Percentiles rank a stretch among this genome's conserved stretches.
These are phyloP conservation scores for Kwoniella botswanensis DNA, from an alignment of 768 basidiomycete species.

Conservation along the genomic window DNA sequence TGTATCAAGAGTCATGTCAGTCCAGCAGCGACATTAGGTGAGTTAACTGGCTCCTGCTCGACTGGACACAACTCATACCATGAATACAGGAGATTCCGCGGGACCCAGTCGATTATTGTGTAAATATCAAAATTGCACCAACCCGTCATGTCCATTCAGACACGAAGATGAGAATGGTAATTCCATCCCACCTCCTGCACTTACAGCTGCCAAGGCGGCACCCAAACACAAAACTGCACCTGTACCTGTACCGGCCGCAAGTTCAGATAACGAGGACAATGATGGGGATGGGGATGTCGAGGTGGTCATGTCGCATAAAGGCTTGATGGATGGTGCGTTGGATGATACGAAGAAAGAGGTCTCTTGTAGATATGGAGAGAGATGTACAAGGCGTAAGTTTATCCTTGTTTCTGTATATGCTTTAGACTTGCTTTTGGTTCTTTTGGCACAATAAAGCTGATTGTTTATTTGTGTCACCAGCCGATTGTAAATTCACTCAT, in stretches of 20 bases:
- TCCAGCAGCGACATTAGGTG: slow-evolving; percentile 75
- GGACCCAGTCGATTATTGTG: slow-evolving; percentile 53
- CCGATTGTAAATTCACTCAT: slow-evolving; percentile 86
- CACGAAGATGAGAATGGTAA: slow-evolving; percentile 57
- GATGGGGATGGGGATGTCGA: slow-evolving; percentile 49
- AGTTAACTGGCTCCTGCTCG: slow-evolving; percentile 43
- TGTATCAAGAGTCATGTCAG: slow-evolving; percentile 90
- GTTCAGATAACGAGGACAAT: slow-evolving; percentile 44
- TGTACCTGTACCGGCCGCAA: slow-evolving; percentile 13
- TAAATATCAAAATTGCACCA: slow-evolving; percentile 58
- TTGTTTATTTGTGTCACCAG: slow-evolving; percentile 45
- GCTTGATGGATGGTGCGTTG: slow-evolving; percentile 50
- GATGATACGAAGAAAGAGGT: slow-evolving; percentile 39
- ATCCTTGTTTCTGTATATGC: not conserved
- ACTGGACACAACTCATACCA: no score
- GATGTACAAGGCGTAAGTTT: slow-evolving; percentile 71
- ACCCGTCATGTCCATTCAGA: slow-evolving; percentile 57
- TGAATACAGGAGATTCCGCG: slow-evolving; percentile 41
- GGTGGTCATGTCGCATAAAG: slow-evolving; percentile 48
- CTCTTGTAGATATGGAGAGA: slow-evolving; percentile 81
- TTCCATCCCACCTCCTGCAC: slow-evolving; percentile 54
- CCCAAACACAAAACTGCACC: slow-evolving; percentile 20
- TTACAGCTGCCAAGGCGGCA: slow-evolving; percentile 40
- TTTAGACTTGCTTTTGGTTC: no score
- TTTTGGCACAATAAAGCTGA: not conserved